Evolutionary conservation across 1,139 yeast species (phyloP), one percentile per base, ranked within the genome.

Genomic region (Taphrina sp.): DNA sequence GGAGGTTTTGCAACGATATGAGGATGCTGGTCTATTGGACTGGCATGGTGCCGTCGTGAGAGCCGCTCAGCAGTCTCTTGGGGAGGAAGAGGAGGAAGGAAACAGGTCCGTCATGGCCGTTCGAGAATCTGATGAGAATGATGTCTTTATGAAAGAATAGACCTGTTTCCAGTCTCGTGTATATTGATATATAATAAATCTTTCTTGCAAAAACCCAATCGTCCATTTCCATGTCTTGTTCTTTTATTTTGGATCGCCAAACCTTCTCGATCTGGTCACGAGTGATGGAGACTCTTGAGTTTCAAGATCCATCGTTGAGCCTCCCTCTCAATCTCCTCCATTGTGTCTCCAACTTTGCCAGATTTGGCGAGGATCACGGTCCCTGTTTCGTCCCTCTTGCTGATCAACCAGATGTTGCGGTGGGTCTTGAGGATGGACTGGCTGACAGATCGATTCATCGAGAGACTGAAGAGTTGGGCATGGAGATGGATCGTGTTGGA

Each of bases 11-110:
- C 58, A 62, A 16, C 59, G 58, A 2, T 51, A 66, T 16, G 64
- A 66, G 14, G 55, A 61, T 1, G 64, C 62, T 43, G 67, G 67
- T 10, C 65, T 74, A 35, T 68, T 67, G 7, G 61, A 63, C 3
- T 70, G 72, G 69, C 60, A 76, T 14, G 69, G 70, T 54, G 69
- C 74, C 3, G 64, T 73, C 10, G 66, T 70, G 43, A 71, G 72
- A 5, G 63, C 71, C 3, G 72, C 75, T 1, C 31, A 35, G 20
- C 17, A 8, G 20, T 10, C 16, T n/a, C 24, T 5, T n/a, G 17
- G 28, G n/a, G n/a, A 28, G 23, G 12, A 28, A 17, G 41, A n/a
- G 7, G 5, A 22, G 12, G 5, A 17, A 22, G 10, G 41, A 37
- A 20, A 28, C n/a, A n/a, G 20, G 41, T n/a, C 16, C 5, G n/a